Conservation (phyloP, 352 stramenopile species). For the Globisporangium sylvaticum region DNA sequence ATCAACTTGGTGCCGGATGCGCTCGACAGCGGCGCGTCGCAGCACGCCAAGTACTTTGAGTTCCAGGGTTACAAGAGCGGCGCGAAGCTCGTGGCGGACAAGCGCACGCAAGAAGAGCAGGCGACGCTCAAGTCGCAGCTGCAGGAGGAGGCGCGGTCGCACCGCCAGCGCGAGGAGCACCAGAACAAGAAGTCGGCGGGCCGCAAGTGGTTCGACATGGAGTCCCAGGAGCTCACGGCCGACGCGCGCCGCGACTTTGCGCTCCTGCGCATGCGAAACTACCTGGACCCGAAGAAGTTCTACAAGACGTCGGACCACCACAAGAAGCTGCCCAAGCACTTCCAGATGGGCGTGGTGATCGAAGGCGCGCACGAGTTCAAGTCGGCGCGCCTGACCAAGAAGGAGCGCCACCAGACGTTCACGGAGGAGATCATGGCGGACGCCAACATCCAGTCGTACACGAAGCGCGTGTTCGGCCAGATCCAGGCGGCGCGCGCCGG, state of each 20-base stretch:
- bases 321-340: slow-evolving; percentile 82
- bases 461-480: slow-evolving; percentile 76
- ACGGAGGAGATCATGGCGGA: slow-evolving; percentile 95
- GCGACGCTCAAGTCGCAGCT: slow-evolving; percentile 37
- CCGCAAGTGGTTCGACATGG: slow-evolving; percentile 92
- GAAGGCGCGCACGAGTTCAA: slow-evolving; percentile 90
- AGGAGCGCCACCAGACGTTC: slow-evolving; percentile 89
- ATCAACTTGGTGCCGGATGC: slow-evolving; percentile 39
- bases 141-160: slow-evolving; percentile 35
- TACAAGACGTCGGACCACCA: slow-evolving; percentile 93
- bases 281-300: slow-evolving; percentile 95
- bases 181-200: slow-evolving; percentile 53
- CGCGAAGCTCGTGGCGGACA: slow-evolving; percentile 36
- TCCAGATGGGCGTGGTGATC: slow-evolving; percentile 91
- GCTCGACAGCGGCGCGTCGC: slow-evolving; percentile 64
- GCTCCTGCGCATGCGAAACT: slow-evolving; percentile 94
- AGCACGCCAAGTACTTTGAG: slow-evolving; percentile 40
- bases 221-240: slow-evolving; percentile 84
- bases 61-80: slow-evolving; percentile 41
- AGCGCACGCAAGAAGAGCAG: slow-evolving; percentile 44
- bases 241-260: slow-evolving; percentile 87
- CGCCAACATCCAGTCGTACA: slow-evolving; percentile 77
- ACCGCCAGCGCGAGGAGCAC: slow-evolving; percentile 47
- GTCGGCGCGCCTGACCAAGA: slow-evolving; percentile 88
- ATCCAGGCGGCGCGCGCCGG: slow-evolving; percentile 54